Conservation (phyloP, 176 grass and related monocot genomes). For the Elaeis guineensis region DNA sequence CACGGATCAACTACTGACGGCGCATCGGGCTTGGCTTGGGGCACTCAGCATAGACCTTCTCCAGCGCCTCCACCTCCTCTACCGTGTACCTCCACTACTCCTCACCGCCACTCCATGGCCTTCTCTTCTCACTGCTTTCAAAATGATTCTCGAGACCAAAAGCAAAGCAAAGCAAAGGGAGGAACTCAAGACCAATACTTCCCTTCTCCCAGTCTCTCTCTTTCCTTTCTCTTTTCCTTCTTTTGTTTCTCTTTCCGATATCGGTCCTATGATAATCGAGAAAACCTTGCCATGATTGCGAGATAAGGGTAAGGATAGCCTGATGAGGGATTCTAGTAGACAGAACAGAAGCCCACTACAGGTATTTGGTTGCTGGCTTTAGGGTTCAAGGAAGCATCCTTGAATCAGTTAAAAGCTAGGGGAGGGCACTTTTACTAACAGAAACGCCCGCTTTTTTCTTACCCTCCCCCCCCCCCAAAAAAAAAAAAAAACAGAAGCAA, state of each 20-base stretch:
- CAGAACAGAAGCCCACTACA: not conserved
- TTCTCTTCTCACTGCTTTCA: conserved; percentile 19
- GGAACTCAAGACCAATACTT: conserved; percentile 10
- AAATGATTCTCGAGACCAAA: conserved; percentile 12
- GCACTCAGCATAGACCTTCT: conserved; percentile 84
- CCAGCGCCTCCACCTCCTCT: conserved; percentile 94
- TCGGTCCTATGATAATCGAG: conserved; percentile 11
- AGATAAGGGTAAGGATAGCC: not conserved
- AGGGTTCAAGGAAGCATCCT: too few relatives aligned
- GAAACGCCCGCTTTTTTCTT: too few relatives aligned
- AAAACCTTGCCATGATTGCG: conserved; percentile 5
- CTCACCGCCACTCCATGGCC: conserved; percentile 70
- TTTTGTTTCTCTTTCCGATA: conserved; percentile 14
- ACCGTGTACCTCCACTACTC: conserved; percentile 64
- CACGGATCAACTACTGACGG: conserved; percentile 12
- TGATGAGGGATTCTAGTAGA: too few relatives aligned
- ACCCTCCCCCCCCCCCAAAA: too few relatives aligned
- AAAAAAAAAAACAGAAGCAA: too few relatives aligned
- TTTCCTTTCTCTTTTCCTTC: conserved; percentile 24
- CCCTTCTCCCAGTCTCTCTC: conserved; percentile 6
- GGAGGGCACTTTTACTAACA: too few relatives aligned
- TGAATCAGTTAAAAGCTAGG: too few relatives aligned
- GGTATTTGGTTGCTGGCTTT: too few relatives aligned
- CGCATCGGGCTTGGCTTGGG: conserved; percentile 50
- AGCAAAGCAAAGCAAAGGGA: conserved; percentile 1